These are phyloP conservation scores for Colletotrichum magnum DNA, from an alignment of 2,329 filamentous ascomycete genomes.

Conservation along the genomic window DNA sequence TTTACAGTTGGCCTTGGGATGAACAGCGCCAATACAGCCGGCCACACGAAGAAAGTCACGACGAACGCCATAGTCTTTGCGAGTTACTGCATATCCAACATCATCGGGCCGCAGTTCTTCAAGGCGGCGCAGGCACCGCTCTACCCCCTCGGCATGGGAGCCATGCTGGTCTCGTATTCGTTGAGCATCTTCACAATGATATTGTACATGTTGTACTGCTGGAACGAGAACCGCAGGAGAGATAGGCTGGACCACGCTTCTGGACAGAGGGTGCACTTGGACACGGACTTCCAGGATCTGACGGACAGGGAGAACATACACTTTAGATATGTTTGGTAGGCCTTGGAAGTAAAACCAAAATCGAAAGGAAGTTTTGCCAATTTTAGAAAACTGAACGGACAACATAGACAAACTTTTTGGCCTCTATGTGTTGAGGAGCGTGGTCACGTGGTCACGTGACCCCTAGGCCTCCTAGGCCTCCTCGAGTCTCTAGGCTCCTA, in stretches of 20 bases:
- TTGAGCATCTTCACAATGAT: conserved; percentile 48
- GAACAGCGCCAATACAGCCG: conserved; percentile 50
- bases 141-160: conserved; percentile 50
- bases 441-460: no score
- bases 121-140: conserved; percentile 49
- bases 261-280: conserved; percentile 37
- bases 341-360: not conserved
- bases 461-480: no score
- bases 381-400: no score
- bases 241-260: conserved; percentile 27
- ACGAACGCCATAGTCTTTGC: conserved; percentile 62
- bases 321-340: conserved; percentile 46
- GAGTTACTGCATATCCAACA: conserved; percentile 57
- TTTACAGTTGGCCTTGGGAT: conserved; percentile 40
- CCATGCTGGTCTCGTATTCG: conserved; percentile 46
- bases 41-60: conserved; percentile 58
- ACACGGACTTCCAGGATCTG: conserved; percentile 52
- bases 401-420: no score
- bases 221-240: conserved; percentile 50
- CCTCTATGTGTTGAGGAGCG: no score
- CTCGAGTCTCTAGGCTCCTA: no score
- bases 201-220: conserved; percentile 48
- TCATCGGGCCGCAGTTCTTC: conserved; percentile 59
- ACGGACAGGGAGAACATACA: conserved; percentile 53
- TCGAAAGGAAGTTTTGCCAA: no score